phyloP scores from a whole-genome alignment of 1,284 basidiomycete species.

The Clitocybe nebularis region DNA sequence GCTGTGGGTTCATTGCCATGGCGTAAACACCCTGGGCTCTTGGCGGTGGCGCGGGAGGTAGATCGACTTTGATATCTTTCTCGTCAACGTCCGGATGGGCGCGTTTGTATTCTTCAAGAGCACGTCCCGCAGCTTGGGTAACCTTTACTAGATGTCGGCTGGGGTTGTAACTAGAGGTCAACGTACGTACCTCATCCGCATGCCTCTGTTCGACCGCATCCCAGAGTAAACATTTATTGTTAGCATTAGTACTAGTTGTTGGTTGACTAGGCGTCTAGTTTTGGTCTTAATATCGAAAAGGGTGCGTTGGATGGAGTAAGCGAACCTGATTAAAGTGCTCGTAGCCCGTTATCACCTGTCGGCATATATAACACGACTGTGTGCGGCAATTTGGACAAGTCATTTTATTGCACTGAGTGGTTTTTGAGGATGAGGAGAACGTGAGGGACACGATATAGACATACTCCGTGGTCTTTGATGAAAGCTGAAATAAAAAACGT shows the following conservation, averaged over 20 bases:
- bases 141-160: slow-evolving; percentile 42
- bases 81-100: slow-evolving; percentile 54
- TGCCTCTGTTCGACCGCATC: slow-evolving; percentile 64
- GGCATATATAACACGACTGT: slow-evolving; percentile 19
- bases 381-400: slow-evolving; percentile 16
- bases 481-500: slow-evolving; percentile 48
- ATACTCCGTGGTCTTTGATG: slow-evolving; percentile 68
- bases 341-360: slow-evolving; percentile 45
- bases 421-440: background rate
- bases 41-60: slow-evolving; percentile 32
- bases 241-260: slow-evolving; percentile 11
- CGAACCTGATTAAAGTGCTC: slow-evolving; percentile 69
- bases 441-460: slow-evolving; percentile 20
- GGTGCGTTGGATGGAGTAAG: slow-evolving; percentile 6
- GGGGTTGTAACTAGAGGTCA: background rate
- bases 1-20: background rate
- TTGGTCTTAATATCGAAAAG: slow-evolving; percentile 8
- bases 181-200: slow-evolving; percentile 49
- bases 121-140: slow-evolving; percentile 61
- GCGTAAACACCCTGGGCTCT: background rate
- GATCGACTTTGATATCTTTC: slow-evolving; percentile 51
- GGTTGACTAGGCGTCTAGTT: background rate
- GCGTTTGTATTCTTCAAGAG: slow-evolving; percentile 51
- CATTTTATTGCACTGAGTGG: slow-evolving; percentile 54
- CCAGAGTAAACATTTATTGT: slow-evolving; percentile 63